Evolutionary conservation across 164 flowering plant genomes (phyloP), one percentile per base, ranked within the genome.

Genomic region (Magnolia changhungtana): DNA sequence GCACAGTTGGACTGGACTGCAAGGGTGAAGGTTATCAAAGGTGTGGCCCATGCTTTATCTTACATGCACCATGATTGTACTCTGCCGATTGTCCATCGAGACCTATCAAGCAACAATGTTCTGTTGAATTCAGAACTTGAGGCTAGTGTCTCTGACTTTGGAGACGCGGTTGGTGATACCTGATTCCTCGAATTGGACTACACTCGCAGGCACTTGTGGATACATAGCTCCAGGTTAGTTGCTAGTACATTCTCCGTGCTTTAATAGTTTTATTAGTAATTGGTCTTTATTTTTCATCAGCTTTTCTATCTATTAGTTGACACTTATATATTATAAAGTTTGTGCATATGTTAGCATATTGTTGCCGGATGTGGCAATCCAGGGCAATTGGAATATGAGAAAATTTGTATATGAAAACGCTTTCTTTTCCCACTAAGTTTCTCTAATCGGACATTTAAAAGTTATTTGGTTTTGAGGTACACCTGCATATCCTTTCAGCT

Each of bases 141-240:
- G 76, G 79, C 94, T 1, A 78, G 81, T 9, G 83, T 90, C 3
- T 78, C 93, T 1, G 93, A 90, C 80, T 90, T 90, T 71, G 93
- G 93, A 59, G 87, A 90, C 91, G 13, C 88, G 82, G 68, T 63
- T 88, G 61, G 72, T 90, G 74, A 75, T 58, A 55, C 51, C 88
- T 8, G 81, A 84, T 74, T 76, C 89, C 24, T 84, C 89, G 0
- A 85, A 81, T 37, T 90, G 90, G 90, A 86, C 90, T 8, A 8
- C 74, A 1, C 80, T 81, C 74, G 93, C 87, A 23, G 93, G 93
- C 3, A 81, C 93, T 16, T 87, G 82, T 74, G 93, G 93, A 65
- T 90, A 88, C 85, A 86, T 86, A 84, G 93, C 93, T 24, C 93
- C 93, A 81, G 93, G 93, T 90, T 13, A 59, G n/a, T 59, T 7